Base-by-base conservation (phyloP, 805 yeast species). In the Candida ovalis region DNA sequence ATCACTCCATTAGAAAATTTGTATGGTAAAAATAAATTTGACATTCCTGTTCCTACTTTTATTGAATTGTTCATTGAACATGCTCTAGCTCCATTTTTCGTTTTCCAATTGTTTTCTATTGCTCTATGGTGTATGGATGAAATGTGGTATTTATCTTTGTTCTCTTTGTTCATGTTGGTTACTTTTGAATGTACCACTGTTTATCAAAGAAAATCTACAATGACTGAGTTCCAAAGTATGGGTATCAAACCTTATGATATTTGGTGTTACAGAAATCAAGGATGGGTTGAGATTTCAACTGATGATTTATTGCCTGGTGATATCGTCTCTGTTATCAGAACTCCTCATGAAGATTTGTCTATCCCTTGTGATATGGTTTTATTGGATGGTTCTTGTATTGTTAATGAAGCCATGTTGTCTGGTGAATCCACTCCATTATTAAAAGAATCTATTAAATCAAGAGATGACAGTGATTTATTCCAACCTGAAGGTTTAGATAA, bases 361-460 rank as follows among this genome's bases (percentile, higher is more conserved):
- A 72, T 94, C 46, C 97, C 99, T 17, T 94, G 99, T 73, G 99
- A 94, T 68, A 70, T 94, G 69, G 69, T 94, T 33, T 74, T 94
- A 41, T 68, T 88, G 44, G 91, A 85, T 59, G 99, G 99, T 45
- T 78, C 96, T 18, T 94, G 96, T 56, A 94, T 94, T 63, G 96
- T 94, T 41, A 94, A 94, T 64, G 99, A 94, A 75, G 99, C 99
- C 22, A 94, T 94, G 99, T 82, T 94, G 48, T 88, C 97, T 4
- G 99, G 99, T 67, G 99, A 94, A 72, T 90, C 97, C 5, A 94
- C 99, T 40, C 99, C 99, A 6, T 74, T 94, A 58, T 80, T 94
- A 63, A 94, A 94, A 64, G 99, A 94, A 69, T 87, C 96, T 2
- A 80, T 91, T 55, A 82, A 81, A 55, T 78, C 88, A 57, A 87